Conservation (phyloP, 768 basidiomycete species). For the Megacollybia marginata region DNA sequence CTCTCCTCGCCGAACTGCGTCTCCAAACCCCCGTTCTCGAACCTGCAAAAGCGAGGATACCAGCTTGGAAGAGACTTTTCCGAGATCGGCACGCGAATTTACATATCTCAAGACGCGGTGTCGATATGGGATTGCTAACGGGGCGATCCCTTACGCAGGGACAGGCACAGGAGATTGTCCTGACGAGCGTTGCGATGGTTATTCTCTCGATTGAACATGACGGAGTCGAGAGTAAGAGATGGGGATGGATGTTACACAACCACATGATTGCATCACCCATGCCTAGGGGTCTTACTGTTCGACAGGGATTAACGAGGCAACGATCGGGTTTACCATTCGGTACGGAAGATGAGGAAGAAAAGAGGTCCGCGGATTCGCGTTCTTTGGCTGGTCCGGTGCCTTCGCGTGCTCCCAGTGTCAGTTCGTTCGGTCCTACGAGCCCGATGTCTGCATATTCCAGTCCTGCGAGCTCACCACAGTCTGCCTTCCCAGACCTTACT, state of each 20-base stretch:
- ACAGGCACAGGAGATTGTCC: conserved; percentile 13
- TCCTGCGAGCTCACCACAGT: no score
- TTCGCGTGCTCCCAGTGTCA: no score
- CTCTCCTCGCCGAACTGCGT: conserved; percentile 15
- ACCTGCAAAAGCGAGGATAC: not conserved
- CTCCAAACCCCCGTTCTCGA: conserved; percentile 5
- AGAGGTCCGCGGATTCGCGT: no score
- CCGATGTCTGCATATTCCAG: no score
- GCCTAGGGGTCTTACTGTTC: no score
- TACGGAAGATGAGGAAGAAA: no score
- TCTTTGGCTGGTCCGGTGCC: no score
- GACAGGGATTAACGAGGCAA: no score
- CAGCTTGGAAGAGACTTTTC: conserved; percentile 13
- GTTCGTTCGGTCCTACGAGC: no score
- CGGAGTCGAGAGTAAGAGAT: conserved; percentile 11
- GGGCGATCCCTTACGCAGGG: conserved; percentile 9
- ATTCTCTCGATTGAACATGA: conserved; percentile 14
- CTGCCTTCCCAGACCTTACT: no score
- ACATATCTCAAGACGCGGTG: conserved; percentile 12
- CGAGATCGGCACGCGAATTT: conserved; percentile 13
- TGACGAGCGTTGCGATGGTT: conserved; percentile 9
- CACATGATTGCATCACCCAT: no score
- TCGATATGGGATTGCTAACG: conserved; percentile 7
- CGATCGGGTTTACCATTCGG: no score
- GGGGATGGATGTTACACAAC: conserved; percentile 9